Percentiles rank a stretch among this genome's conserved stretches.
phyloP scores from a whole-genome alignment of 768 basidiomycete species.

The Macrolepiota dolichaula region DNA sequence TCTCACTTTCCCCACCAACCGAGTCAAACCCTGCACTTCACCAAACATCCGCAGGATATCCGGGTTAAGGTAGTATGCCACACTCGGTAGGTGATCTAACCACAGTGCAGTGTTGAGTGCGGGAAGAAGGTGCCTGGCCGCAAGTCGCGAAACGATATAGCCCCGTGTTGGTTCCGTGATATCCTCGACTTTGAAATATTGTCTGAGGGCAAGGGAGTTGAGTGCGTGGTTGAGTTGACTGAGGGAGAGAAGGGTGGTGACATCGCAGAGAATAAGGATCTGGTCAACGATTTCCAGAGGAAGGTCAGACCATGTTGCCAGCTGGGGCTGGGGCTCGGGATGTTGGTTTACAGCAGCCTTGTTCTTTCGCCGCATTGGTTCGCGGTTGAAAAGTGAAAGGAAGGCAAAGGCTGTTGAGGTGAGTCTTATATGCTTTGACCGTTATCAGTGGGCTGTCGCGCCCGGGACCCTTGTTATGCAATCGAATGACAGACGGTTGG shows the following conservation, averaged over 20 bases:
- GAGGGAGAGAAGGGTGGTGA: not conserved
- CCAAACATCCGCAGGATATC: not conserved
- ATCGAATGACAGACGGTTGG: too few species aligned
- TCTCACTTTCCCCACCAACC: not conserved
- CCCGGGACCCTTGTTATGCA: too few species aligned
- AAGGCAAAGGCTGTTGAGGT: too few species aligned
- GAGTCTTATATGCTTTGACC: too few species aligned
- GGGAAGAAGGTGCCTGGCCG: not conserved
- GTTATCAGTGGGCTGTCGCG: too few species aligned
- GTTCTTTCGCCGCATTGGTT: too few species aligned
- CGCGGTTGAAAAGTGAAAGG: too few species aligned
- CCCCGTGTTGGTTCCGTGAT: not conserved
- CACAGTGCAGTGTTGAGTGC: slow-evolving; percentile 1
- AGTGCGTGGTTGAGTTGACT: not conserved
- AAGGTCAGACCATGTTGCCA: not conserved
- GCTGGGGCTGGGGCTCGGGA: not conserved
- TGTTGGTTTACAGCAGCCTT: too few species aligned
- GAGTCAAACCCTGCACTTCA: not conserved
- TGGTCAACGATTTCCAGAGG: slow-evolving; percentile 2
- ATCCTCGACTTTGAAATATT: not conserved
- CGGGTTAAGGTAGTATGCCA: not conserved
- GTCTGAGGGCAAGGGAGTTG: not conserved
- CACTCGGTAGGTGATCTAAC: not conserved
- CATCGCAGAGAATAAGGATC: not conserved
- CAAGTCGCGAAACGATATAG: not conserved